Conservation (phyloP, 2,329 filamentous ascomycete species). For the Colletotrichum phormii region DNA sequence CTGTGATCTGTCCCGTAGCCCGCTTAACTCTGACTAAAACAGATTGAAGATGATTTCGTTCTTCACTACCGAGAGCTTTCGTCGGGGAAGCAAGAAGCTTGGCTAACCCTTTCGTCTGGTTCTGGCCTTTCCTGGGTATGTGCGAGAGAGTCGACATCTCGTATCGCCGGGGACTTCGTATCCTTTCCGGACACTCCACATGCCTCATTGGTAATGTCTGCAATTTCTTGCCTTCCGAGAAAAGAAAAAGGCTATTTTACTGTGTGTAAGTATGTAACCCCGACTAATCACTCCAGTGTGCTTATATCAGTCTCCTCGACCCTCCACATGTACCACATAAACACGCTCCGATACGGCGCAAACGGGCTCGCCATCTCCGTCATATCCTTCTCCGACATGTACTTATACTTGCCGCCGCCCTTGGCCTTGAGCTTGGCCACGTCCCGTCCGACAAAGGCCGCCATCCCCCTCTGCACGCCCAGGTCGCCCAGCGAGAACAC, state of each 20-base stretch:
- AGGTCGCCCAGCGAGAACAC: conserved; percentile 93
- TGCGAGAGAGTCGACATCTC: not conserved
- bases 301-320: conserved; percentile 83
- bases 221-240: not conserved
- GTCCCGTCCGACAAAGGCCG: conserved; percentile 84
- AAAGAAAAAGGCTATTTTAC: not conserved
- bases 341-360: conserved; percentile 87
- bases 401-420: conserved; percentile 92
- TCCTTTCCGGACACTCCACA: not conserved
- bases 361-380: conserved; percentile 82
- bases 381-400: conserved; percentile 97
- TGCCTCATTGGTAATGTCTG: not conserved
- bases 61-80: not conserved
- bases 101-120: not conserved
- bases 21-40: not conserved
- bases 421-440: conserved; percentile 84
- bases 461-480: conserved; percentile 95
- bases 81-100: not conserved
- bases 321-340: conserved; percentile 99
- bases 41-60: conserved; percentile 4
- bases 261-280: not conserved
- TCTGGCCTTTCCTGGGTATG: not conserved
- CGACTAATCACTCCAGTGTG: conserved; percentile 59
- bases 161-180: not conserved
- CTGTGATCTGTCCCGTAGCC: not conserved